phyloP scores from a whole-genome alignment of 2,329 filamentous ascomycete genomes.

The Daldinia sp. region DNA sequence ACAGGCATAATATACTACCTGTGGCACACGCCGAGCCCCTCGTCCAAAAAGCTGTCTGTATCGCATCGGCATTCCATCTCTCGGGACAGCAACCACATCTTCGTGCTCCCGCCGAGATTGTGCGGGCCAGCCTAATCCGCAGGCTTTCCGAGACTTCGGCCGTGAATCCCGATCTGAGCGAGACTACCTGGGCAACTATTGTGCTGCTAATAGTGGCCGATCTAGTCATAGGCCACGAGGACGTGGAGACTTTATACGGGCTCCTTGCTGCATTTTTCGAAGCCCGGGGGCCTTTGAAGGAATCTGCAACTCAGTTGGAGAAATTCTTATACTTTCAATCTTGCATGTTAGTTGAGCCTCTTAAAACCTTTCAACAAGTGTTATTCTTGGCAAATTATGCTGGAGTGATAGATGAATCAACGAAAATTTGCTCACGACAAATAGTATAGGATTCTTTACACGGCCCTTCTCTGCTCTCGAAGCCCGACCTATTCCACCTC shows the following conservation, averaged over 20 bases:
- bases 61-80: slow-evolving; percentile 30
- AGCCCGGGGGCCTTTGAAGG: slow-evolving; percentile 23
- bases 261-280: slow-evolving; percentile 22
- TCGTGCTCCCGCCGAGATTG: slow-evolving; percentile 22
- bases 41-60: slow-evolving; percentile 26
- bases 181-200: slow-evolving; percentile 24
- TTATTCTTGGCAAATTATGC: not conserved
- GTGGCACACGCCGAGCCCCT: slow-evolving; percentile 17
- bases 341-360: slow-evolving; percentile 18
- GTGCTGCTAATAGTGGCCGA: slow-evolving; percentile 24
- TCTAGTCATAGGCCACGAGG: slow-evolving; percentile 26
- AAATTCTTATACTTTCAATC: slow-evolving; percentile 29
- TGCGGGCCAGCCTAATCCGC: slow-evolving; percentile 26
- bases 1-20: slow-evolving; percentile 24
- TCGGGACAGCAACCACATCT: slow-evolving; percentile 15
- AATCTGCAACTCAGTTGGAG: slow-evolving; percentile 11
- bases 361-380: not conserved
- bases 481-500: slow-evolving; percentile 1
- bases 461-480: slow-evolving; percentile 19
- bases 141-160: slow-evolving; percentile 13
- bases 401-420: not conserved
- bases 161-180: slow-evolving; percentile 20
- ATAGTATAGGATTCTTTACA: slow-evolving; percentile 27
- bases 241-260: slow-evolving; percentile 13
- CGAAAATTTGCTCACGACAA: slow-evolving; percentile 9